Percentiles rank a stretch among this genome's conserved stretches.
Evolutionary conservation across 208 protist species (phyloP).

Genomic region (Crithidia mellificae): DNA sequence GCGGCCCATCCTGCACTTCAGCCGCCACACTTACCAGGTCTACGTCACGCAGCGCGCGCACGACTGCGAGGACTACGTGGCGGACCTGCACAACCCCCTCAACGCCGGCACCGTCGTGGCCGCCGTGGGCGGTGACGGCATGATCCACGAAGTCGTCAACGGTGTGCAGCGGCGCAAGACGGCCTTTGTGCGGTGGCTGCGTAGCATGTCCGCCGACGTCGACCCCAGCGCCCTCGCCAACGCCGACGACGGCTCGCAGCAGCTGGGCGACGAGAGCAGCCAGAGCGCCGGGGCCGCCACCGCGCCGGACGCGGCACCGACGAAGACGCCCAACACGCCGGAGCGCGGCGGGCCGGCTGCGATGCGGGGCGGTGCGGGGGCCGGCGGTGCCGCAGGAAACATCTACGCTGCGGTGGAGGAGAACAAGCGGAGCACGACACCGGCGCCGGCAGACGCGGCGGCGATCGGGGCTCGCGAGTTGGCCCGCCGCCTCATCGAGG

Average conservation of each 20-base stretch:
- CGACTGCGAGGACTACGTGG: constrained; percentile 84
- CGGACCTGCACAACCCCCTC: constrained; percentile 62
- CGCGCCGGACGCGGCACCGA: neutral
- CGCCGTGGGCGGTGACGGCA: constrained; percentile 79
- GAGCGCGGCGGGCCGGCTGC: neutral
- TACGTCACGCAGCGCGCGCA: constrained; percentile 62
- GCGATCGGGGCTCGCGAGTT: constrained; percentile 10
- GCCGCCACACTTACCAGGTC: constrained; percentile 58
- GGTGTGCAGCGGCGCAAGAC: constrained; percentile 68
- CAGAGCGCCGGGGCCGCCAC: neutral
- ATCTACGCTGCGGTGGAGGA: constrained; percentile 3
- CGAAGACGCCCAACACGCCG: constrained; percentile 8
- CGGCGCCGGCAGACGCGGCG: constrained; percentile 6
- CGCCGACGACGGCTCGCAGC: constrained; percentile 5
- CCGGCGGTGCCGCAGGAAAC: neutral
- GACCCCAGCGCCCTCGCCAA: neutral
- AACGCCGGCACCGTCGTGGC: constrained; percentile 55
- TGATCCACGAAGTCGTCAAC: constrained; percentile 83
- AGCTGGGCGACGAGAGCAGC: constrained; percentile 9
- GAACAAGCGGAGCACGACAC: constrained; percentile 1
- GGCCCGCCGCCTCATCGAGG: constrained; percentile 11
- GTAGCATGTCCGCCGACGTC: constrained; percentile 18
- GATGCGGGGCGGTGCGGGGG: no score
- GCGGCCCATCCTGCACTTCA: constrained; percentile 68
- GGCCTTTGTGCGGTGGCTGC: constrained; percentile 40